Percentiles rank a stretch among this genome's conserved stretches.
Conservation (phyloP, 306 rosid genomes). For the Betula pendula region DNA sequence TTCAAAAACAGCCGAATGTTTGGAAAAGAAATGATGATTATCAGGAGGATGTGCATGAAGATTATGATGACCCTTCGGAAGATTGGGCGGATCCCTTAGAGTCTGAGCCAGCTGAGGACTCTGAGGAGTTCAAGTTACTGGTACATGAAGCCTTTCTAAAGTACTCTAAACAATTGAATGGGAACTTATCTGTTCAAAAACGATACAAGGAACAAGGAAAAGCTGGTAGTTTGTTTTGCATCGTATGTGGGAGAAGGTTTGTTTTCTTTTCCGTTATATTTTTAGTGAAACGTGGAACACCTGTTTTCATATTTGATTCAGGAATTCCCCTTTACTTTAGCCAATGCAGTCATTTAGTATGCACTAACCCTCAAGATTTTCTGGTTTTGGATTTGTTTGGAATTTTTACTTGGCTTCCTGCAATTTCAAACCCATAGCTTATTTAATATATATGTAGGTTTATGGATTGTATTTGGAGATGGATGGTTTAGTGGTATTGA, state of each 20-base stretch:
- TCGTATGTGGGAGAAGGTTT: constrained; percentile 93
- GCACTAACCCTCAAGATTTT: constrained; percentile 36
- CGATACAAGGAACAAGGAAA: constrained; percentile 87
- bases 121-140: constrained; percentile 77
- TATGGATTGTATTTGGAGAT: background rate
- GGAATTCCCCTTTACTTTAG: constrained; percentile 41
- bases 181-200: constrained; percentile 54
- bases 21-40: constrained; percentile 68
- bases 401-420: background rate
- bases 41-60: constrained; percentile 41
- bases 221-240: constrained; percentile 89
- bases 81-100: constrained; percentile 50
- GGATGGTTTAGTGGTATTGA: background rate
- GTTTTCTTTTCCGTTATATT: constrained; percentile 62
- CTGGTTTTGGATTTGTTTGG: constrained; percentile 19
- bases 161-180: constrained; percentile 73
- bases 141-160: constrained; percentile 71
- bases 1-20: constrained; percentile 53
- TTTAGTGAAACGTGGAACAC: constrained; percentile 43
- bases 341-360: constrained; percentile 32
- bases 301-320: constrained; percentile 43
- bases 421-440: background rate
- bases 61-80: constrained; percentile 59
- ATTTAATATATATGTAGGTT: background rate
- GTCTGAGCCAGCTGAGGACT: constrained; percentile 63